Evolutionary conservation across 768 basidiomycete species (phyloP).

Genomic region (Mycena sanguinolenta): DNA sequence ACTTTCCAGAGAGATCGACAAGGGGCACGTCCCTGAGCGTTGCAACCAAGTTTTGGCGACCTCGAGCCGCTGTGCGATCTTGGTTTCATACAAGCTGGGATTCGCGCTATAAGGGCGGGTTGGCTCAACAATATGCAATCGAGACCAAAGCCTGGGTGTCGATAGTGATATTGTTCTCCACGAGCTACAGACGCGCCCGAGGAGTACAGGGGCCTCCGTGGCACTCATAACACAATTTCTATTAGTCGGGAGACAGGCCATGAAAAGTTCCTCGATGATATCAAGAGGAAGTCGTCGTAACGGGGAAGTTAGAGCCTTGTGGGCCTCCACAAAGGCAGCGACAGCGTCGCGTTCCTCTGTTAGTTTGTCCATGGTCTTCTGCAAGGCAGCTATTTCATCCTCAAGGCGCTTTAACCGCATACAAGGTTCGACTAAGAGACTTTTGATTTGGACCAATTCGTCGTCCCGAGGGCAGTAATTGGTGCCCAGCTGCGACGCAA

Average conservation of each 20-base stretch:
- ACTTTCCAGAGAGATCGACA: too few species aligned
- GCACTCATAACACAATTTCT: constrained; percentile 29
- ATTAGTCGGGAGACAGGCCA: constrained; percentile 28
- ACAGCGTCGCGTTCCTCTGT: too few species aligned
- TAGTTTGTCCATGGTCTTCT: too few species aligned
- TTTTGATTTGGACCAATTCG: background rate
- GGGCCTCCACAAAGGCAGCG: too few species aligned
- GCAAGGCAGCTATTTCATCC: background rate
- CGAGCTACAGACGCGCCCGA: constrained; percentile 45
- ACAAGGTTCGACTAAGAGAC: background rate
- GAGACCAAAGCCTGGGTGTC: constrained; percentile 46
- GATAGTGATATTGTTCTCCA: constrained; percentile 43
- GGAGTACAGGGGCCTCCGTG: constrained; percentile 41
- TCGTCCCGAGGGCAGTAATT: background rate
- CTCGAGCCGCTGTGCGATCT: too few species aligned
- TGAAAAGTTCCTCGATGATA: constrained; percentile 20
- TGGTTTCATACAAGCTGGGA: too few species aligned
- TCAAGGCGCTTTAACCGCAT: background rate
- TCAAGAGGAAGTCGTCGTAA: too few species aligned
- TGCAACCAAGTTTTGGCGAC: too few species aligned
- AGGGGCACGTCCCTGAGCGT: too few species aligned
- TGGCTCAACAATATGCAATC: too few species aligned
- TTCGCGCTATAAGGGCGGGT: too few species aligned
- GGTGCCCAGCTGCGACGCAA: background rate
- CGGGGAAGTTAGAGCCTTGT: too few species aligned